A percentile compares a stretch with the other conserved stretches of the same genome.
phyloP scores from a whole-genome alignment of 2,329 filamentous ascomycete species.

The Pseudodiploospora longispora region DNA sequence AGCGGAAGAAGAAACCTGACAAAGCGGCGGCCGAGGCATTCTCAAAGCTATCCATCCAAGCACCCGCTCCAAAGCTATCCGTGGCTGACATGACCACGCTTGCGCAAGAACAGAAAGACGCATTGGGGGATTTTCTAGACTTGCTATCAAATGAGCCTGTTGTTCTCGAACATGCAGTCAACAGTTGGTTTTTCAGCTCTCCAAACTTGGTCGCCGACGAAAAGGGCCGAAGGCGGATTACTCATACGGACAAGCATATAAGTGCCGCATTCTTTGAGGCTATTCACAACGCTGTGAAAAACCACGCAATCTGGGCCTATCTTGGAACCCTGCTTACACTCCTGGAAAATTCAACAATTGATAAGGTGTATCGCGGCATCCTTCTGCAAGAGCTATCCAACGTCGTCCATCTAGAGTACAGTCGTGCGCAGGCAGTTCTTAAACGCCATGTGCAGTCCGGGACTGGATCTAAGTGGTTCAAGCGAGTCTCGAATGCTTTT shows the following conservation, averaged over 20 bases:
- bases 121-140: constrained; percentile 25
- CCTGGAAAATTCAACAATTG: constrained; percentile 15
- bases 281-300: constrained; percentile 27
- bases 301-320: constrained; percentile 32
- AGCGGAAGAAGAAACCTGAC: constrained; percentile 20
- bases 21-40: constrained; percentile 21
- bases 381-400: constrained; percentile 40
- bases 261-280: constrained; percentile 34
- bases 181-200: constrained; percentile 28
- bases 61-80: constrained; percentile 18
- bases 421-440: constrained; percentile 27
- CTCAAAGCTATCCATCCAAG: constrained; percentile 23
- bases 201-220: constrained; percentile 37
- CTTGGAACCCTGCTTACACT: constrained; percentile 27
- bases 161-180: constrained; percentile 25
- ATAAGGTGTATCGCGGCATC: constrained; percentile 23
- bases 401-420: constrained; percentile 35
- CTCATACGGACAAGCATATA: constrained; percentile 33
- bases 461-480: constrained; percentile 33
- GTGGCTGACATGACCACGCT: constrained; percentile 21
- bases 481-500: constrained; percentile 25
- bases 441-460: constrained; percentile 31
- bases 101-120: constrained; percentile 24
- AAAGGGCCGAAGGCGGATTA: constrained; percentile 29
- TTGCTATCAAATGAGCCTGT: constrained; percentile 25